These are phyloP conservation scores for Aspergillus ochraceus DNA, from an alignment of 2,329 filamentous ascomycete species.

Conservation along the genomic window DNA sequence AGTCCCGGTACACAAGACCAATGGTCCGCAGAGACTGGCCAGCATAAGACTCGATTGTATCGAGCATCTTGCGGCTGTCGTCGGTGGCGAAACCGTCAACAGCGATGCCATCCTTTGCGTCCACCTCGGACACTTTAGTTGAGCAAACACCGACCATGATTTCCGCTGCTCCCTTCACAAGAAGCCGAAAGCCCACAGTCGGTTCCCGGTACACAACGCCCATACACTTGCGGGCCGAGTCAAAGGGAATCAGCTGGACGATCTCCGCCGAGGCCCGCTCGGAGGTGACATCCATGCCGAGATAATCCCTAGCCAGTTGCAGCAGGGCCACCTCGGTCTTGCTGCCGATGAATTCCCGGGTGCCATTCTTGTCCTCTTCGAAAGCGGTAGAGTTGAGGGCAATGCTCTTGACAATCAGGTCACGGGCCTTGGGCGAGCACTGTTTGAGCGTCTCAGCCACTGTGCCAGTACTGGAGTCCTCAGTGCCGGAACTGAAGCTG, in stretches of 20 bases:
- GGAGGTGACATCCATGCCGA: conserved; percentile 67
- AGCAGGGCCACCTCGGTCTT: conserved; percentile 76
- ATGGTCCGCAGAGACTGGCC: conserved; percentile 70
- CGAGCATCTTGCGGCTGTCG: conserved; percentile 27
- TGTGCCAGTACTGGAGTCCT: conserved; percentile 11
- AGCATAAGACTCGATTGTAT: conserved; percentile 45
- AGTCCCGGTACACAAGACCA: conserved; percentile 71
- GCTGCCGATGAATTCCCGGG: conserved; percentile 68
- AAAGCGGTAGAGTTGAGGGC: conserved; percentile 68
- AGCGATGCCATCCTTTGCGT: conserved; percentile 21
- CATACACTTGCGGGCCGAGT: conserved; percentile 71
- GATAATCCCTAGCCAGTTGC: conserved; percentile 65
- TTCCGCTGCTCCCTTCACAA: conserved; percentile 52
- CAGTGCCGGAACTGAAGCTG: conserved; percentile 51
- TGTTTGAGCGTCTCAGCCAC: conserved; percentile 31
- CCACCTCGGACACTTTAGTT: conserved; percentile 34
- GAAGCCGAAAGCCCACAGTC: conserved; percentile 42
- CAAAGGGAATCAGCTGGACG: conserved; percentile 71
- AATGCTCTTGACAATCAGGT: conserved; percentile 44
- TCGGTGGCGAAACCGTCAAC: conserved; percentile 28
- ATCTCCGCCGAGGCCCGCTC: conserved; percentile 62
- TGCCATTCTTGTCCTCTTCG: conserved; percentile 69
- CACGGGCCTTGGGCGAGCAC: conserved; percentile 32
- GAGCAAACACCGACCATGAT: conserved; percentile 43
- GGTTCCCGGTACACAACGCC: conserved; percentile 46